phyloP scores from a whole-genome alignment of 1,284 basidiomycete species.

The Phlebopus sp. region DNA sequence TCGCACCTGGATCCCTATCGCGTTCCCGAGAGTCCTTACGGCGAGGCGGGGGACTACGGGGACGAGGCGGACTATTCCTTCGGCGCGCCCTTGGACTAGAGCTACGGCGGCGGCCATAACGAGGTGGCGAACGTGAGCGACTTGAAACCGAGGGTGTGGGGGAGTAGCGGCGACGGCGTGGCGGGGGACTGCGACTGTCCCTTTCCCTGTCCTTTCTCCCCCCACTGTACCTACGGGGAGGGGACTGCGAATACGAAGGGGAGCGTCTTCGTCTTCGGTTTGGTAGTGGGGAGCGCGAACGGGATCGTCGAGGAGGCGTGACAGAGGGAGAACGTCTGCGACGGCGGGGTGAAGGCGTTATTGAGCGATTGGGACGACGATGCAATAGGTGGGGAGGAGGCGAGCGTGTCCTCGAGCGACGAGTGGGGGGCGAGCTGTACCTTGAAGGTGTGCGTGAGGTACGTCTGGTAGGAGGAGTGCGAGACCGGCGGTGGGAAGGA shows the following conservation, averaged over 20 bases:
- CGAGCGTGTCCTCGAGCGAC: constrained; percentile 30
- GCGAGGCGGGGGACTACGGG: constrained; percentile 24
- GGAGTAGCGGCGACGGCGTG: constrained; percentile 51
- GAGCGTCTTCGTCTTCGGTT: constrained; percentile 42
- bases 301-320: constrained; percentile 25
- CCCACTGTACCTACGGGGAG: constrained; percentile 41
- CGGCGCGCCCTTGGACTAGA: constrained; percentile 35
- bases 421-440: constrained; percentile 18
- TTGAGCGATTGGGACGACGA: constrained; percentile 17
- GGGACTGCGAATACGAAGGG: constrained; percentile 39
- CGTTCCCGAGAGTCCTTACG: constrained; percentile 31
- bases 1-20: constrained; percentile 11
- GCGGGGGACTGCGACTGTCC: constrained; percentile 57
- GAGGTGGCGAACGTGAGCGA: constrained; percentile 40
- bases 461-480: constrained; percentile 28
- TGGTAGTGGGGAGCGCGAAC: constrained; percentile 38
- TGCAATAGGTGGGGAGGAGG: constrained; percentile 28
- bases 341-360: constrained; percentile 28
- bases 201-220: constrained; percentile 39
- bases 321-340: constrained; percentile 37
- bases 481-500: constrained; percentile 33
- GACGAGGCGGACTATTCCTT: constrained; percentile 27
- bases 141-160: constrained; percentile 37
- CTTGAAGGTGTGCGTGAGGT: constrained; percentile 37
- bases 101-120: constrained; percentile 33